Conservation (phyloP, 768 basidiomycete species). For the Filobasidium floriforme region DNA sequence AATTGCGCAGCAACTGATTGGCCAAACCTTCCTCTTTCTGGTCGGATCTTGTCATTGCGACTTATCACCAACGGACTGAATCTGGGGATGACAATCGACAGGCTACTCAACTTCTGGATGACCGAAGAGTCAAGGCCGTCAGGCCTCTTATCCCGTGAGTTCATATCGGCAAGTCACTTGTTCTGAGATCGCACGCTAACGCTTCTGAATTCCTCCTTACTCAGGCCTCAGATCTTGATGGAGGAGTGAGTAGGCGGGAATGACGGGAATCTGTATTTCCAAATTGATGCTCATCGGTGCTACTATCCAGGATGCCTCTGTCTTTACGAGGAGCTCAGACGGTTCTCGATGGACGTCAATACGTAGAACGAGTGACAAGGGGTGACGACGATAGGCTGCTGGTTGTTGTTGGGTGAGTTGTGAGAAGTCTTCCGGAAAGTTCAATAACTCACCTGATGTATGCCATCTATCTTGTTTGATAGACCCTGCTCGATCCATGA, state of each 20-base stretch:
- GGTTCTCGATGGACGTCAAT: conserved; percentile 72
- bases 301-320: conserved; percentile 42
- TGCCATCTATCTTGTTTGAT: background rate
- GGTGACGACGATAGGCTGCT: conserved; percentile 87
- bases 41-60: background rate
- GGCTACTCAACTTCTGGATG: conserved; percentile 62
- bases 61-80: conserved; percentile 2
- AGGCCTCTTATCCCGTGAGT: conserved; percentile 71
- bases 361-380: conserved; percentile 67
- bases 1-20: background rate
- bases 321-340: conserved; percentile 64
- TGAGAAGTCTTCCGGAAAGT: background rate
- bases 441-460: background rate
- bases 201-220: background rate
- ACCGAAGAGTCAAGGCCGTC: conserved; percentile 74
- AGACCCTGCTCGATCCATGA: conserved; percentile 93
- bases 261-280: background rate
- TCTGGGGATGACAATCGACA: conserved; percentile 12
- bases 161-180: too few relatives aligned
- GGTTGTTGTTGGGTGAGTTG: conserved; percentile 75
- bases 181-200: background rate
- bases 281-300: background rate
- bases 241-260: conserved; percentile 56
- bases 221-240: conserved; percentile 73
- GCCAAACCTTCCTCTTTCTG: background rate